Base-by-base conservation (phyloP, 768 basidiomycete genomes). In the Amanita subjunquillea region DNA sequence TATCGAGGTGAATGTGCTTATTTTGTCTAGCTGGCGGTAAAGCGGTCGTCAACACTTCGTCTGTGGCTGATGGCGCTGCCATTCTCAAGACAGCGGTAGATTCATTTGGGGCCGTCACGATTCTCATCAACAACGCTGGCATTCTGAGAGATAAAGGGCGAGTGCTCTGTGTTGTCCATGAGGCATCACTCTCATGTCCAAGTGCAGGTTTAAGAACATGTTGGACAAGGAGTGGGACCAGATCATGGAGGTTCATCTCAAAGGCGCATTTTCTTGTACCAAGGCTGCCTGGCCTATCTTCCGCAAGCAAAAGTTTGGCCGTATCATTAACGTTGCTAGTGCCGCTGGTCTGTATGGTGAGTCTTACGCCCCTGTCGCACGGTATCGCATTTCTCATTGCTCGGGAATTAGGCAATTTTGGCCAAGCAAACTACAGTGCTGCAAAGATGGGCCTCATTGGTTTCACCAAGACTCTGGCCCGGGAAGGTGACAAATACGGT, bases 251-350 rank as follows among this genome's bases (percentile, higher is more conserved):
- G 93, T 98, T 12, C 96, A 98, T 63, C 67, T 99, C 57, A 97
- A 95, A 69, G 95, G 93, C 39, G 86, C 95, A 0, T 98, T 82
- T 66, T 72, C 91, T 6, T 93, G 91, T 65, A 87, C 89, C 32
- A 95, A 93, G 65, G 94, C 96, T 37, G 93, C 82, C 32, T 99
- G 96, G 96, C 91, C 93, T 10, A 71, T 88, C 62, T 95, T 99
- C 76, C 79, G 93, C 58, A 91, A 88, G 60, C 91, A 94, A 65
- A 87, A 93, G 72, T 97, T 89, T 58, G 96, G 96, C 4, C 83
- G 94, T 51, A 76, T 99, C 56, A 76, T 99, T 60, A 99, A 96
- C 69, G 92, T 89, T n/a, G 74, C 92, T 22, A 93, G 91, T 60
- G 91, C 95, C 23, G 93, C 95, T 55, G 95, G 95, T 5, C 70